Evolutionary conservation across 2,329 filamentous ascomycete genomes (phyloP), one percentile per base, ranked within the genome.

Genomic region (Calonectria ilicicola): DNA sequence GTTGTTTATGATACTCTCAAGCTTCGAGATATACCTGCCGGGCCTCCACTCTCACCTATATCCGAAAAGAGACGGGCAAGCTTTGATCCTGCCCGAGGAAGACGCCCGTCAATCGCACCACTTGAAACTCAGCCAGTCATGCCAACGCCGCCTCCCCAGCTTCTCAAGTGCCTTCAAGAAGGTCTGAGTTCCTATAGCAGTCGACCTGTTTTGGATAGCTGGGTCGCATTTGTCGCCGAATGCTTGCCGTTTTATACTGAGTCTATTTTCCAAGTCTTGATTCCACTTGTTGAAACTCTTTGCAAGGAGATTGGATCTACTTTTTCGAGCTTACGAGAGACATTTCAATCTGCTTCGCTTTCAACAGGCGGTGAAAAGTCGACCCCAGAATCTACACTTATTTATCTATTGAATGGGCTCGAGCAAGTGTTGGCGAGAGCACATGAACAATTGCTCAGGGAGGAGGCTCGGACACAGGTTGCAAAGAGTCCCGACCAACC

Each of bases 241-340:
- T 94, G 95, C 53, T 86, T 99, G 35, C 95, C 96, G 0, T 88
- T 98, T 17, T 98, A 98, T 82, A 90, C 93, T 0, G 92, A 94
- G 51, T 91, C 93, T 6, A 95, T 98, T 56, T 98, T 98, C 81
- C 94, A 98, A 80, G 93, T 97, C 65, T 86, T 99, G 40, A 92
- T 99, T 66, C 97, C 95, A 14, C 87, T 99, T 3, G 96, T 98
- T 1, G 96, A 97, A 82, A 97, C 95, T 38, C 89, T 99, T 51
- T 98, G 96, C 81, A 88, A 88, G 70, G 93, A 98, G 81, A 93
- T 98, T 60, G 90, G 89, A 49, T 84, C 85, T 62, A 93, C 93
- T 0, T 98, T 98, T 82, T 86, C 89, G 26, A 90, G 91, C 56
- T 87, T 98, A 7, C 91, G 93, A 77, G 84, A 83, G 12, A 91